Conservation (phyloP, 1,139 yeast genomes). For the Sugiyamaella neomexicana region DNA sequence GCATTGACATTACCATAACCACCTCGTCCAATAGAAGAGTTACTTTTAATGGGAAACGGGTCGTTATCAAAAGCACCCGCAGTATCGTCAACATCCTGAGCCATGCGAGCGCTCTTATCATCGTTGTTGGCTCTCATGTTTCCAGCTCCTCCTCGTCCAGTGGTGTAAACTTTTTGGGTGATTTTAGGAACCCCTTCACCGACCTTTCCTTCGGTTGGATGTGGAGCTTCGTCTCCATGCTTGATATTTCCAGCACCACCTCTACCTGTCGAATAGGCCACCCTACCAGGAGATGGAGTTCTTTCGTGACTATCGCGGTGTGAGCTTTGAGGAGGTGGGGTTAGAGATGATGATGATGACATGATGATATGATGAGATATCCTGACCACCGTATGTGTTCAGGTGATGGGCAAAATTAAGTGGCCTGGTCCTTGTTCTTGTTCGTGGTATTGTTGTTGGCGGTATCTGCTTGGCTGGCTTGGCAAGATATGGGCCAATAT, state of each 20-base stretch:
- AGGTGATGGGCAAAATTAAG: neutral
- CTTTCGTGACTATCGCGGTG: slow-evolving; percentile 3
- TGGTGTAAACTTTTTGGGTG: slow-evolving; percentile 56
- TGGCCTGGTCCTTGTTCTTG: neutral
- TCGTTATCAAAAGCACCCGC: slow-evolving; percentile 16
- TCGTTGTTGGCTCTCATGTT: slow-evolving; percentile 69
- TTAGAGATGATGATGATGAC: neutral
- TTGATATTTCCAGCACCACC: slow-evolving; percentile 80
- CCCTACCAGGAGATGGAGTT: slow-evolving; percentile 13
- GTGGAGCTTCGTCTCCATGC: slow-evolving; percentile 48
- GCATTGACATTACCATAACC: slow-evolving; percentile 43
- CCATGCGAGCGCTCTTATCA: slow-evolving; percentile 58
- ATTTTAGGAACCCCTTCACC: slow-evolving; percentile 67
- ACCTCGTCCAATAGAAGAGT: slow-evolving; percentile 42
- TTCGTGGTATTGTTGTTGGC: neutral
- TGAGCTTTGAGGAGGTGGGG: neutral
- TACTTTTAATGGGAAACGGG: slow-evolving; percentile 31
- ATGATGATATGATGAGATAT: no score
- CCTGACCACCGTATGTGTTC: neutral
- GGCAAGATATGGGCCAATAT: no score
- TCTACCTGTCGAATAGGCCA: slow-evolving; percentile 61
- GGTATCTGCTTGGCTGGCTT: no score
- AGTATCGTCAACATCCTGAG: slow-evolving; percentile 67
- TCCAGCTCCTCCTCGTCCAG: slow-evolving; percentile 84
- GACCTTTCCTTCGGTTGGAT: slow-evolving; percentile 45